A percentile compares a stretch with the other conserved stretches of the same genome.
phyloP scores from a whole-genome alignment of 1,139 yeast species.

The Blastobotrys arbuscula region DNA sequence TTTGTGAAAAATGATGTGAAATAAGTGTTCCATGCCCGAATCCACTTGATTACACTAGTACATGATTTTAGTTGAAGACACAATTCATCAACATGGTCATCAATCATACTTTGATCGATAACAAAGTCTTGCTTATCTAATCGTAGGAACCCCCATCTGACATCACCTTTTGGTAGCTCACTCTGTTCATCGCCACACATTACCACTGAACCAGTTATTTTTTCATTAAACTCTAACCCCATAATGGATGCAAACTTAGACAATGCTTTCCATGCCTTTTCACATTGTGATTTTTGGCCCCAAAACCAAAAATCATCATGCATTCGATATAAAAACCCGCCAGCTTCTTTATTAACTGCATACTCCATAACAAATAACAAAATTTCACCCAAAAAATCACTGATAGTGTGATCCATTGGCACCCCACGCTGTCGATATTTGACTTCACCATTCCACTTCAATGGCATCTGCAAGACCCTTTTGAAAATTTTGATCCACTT shows the following conservation, averaged over 20 bases:
- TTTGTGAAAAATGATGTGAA: constrained; percentile 15
- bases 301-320: constrained; percentile 23
- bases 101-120: constrained; percentile 15
- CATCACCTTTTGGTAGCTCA: constrained; percentile 15
- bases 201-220: constrained; percentile 21
- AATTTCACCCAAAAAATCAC: constrained; percentile 19
- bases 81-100: constrained; percentile 18
- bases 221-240: constrained; percentile 19
- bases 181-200: constrained; percentile 5
- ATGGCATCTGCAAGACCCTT: constrained; percentile 15
- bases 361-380: constrained; percentile 18
- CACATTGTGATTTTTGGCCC: constrained; percentile 15
- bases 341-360: constrained; percentile 16
- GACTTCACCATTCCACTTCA: constrained; percentile 11
- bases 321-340: constrained; percentile 17
- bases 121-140: constrained; percentile 11
- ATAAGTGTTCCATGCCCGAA: constrained; percentile 18
- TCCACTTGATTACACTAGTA: constrained; percentile 15
- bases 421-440: constrained; percentile 15
- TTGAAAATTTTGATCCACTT: constrained; percentile 18
- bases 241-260: constrained; percentile 13
- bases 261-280: constrained; percentile 19
- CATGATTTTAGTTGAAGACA: constrained; percentile 15
- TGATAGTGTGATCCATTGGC: constrained; percentile 17
- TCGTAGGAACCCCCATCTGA: constrained; percentile 18